Evolutionary conservation across 2,329 filamentous ascomycete species (phyloP), one percentile per base, ranked within the genome.

Genomic region (Xylariaceae sp.): DNA sequence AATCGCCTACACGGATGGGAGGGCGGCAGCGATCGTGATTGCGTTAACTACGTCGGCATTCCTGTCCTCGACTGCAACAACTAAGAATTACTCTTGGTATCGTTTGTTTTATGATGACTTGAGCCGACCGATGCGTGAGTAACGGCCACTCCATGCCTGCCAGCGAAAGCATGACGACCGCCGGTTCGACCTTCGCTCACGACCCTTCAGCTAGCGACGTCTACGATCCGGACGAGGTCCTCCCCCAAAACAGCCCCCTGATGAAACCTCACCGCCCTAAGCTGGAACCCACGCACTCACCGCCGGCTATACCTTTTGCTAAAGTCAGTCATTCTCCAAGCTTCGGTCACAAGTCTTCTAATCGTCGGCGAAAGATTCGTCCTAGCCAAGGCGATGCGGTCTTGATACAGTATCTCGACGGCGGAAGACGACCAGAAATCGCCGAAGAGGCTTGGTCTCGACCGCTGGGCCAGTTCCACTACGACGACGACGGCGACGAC

Each of bases 361-460:
- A 80, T 77, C 74, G 77, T 79, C 75, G 73, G 62, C 76, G 70
- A 66, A 85, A 84, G 81, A 74, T 80, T 59, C 77, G 73, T 62
- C 77, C 82, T 42, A 84, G 76, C 65, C 82, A 83, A 69, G 84
- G 82, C 65, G 86, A 89, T 80, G 83, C 79, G 64, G 85, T 90
- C 61, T 79, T 93, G 71, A 80, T 93, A 60, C 74, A 77, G 54
- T 78, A 81, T 71, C 80, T 93, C 76, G 83, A 77, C 65, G 83
- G 79, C 68, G 84, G 86, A 67, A 85, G 85, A 67, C 78, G 79
- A 63, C 85, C 83, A 48, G 86, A 91, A 48, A 82, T 91, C 67
- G 86, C 87, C 55, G 75, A 74, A 62, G 70, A 75, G 67, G 88
- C 84, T 54, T 81, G 79, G 60, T 74, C 76, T 59, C 70, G 79